These are phyloP conservation scores for Eremothecium cymbalariae DNA, from an alignment of 1,139 yeast genomes.

Conservation along the genomic window DNA sequence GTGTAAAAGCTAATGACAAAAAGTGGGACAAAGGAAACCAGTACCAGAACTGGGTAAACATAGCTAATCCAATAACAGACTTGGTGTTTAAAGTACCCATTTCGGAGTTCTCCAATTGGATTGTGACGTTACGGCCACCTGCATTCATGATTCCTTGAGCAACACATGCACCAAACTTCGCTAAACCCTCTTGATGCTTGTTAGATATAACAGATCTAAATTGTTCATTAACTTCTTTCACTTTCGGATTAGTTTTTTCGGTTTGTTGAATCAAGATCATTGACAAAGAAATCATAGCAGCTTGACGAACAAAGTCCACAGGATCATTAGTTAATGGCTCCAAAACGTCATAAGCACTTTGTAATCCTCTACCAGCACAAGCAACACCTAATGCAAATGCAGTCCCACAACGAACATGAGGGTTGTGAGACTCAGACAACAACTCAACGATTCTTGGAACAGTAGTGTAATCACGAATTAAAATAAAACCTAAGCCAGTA, in stretches of 20 bases:
- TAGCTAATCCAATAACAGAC: conserved; percentile 85
- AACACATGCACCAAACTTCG: conserved; percentile 94
- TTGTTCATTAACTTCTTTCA: conserved; percentile 63
- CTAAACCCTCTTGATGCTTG: conserved; percentile 94
- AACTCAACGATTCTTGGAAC: conserved; percentile 94
- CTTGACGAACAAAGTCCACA: conserved; percentile 96
- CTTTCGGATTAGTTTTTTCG: conserved; percentile 74
- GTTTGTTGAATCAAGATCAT: conserved; percentile 93
- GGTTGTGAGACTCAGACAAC: conserved; percentile 89
- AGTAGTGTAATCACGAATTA: conserved; percentile 83
- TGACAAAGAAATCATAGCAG: conserved; percentile 87
- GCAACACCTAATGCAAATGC: conserved; percentile 96
- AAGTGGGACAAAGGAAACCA: conserved; percentile 98
- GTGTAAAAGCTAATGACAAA: conserved; percentile 82
- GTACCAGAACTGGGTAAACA: conserved; percentile 93
- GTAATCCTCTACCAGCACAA: conserved; percentile 89
- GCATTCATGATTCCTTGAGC: conserved; percentile 98
- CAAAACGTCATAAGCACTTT: conserved; percentile 82
- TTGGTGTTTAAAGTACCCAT: conserved; percentile 85
- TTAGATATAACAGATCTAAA: conserved; percentile 69
- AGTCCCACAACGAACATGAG: conserved; percentile 97
- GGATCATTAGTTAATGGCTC: conserved; percentile 92
- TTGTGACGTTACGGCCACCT: conserved; percentile 97
- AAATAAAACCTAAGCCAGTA: conserved; percentile 83
- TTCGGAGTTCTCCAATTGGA: conserved; percentile 80